Conservation (phyloP, 345 rosid genomes). For the Eucalyptus sp. region DNA sequence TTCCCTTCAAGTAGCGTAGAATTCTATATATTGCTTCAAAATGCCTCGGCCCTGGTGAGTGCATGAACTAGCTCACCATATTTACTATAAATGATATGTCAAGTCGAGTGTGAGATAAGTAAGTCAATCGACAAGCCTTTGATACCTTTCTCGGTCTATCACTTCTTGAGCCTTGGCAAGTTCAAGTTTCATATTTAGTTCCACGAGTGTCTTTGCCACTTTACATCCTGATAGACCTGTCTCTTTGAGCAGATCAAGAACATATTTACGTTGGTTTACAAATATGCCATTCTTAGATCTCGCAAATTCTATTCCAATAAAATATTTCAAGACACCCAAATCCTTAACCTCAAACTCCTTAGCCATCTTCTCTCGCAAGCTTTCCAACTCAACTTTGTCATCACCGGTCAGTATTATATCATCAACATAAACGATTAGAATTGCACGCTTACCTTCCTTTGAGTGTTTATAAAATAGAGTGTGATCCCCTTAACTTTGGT, state of each 20-base stretch:
- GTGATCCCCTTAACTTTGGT: neutral
- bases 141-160: neutral
- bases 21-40: neutral
- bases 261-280: neutral
- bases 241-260: neutral
- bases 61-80: neutral
- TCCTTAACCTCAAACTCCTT: neutral
- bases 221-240: neutral
- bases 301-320: neutral
- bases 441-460: neutral
- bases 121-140: neutral
- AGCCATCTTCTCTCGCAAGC: neutral
- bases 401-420: neutral
- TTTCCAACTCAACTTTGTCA: neutral
- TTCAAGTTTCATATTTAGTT: neutral
- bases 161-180: neutral
- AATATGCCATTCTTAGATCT: neutral
- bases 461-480: neutral
- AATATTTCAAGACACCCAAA: neutral
- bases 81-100: fast-evolving
- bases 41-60: neutral
- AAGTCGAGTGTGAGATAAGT: neutral
- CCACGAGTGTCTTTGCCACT: fast-evolving
- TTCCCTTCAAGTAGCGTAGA: neutral
- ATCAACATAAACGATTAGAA: neutral